Evolutionary conservation across 805 yeast species (phyloP).

Genomic region (Dipodascopsis tothii): DNA sequence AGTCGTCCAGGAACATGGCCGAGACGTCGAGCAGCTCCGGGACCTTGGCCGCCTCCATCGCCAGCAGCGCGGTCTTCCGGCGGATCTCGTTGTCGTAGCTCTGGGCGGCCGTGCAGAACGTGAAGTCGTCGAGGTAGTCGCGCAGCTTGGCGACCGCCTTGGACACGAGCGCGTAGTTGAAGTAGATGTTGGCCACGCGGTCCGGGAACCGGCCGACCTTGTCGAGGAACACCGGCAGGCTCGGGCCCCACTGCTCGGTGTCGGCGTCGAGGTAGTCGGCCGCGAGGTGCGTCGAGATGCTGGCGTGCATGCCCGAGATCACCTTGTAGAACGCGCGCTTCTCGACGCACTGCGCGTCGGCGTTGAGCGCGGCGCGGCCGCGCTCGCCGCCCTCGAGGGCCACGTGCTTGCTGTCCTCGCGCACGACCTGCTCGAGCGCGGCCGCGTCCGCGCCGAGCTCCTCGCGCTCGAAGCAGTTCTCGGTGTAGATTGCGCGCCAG

Average conservation of each 20-base stretch:
- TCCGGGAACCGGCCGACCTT: slow-evolving; percentile 89
- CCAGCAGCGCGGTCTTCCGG: slow-evolving; percentile 37
- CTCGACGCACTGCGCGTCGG: slow-evolving; percentile 62
- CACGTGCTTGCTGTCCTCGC: slow-evolving; percentile 23
- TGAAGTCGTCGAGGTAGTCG: slow-evolving; percentile 44
- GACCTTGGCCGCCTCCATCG: slow-evolving; percentile 30
- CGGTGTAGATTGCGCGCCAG: slow-evolving; percentile 88
- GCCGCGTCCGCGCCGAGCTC: slow-evolving; percentile 1
- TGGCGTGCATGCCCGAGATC: slow-evolving; percentile 89
- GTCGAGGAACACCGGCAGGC: slow-evolving; percentile 70
- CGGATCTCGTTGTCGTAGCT: slow-evolving; percentile 42
- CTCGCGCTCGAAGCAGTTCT: slow-evolving; percentile 65
- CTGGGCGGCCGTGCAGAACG: slow-evolving; percentile 37
- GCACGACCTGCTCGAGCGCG: slow-evolving; percentile 16
- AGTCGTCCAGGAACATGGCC: slow-evolving; percentile 39
- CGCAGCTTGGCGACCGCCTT: slow-evolving; percentile 69
- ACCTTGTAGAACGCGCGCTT: slow-evolving; percentile 81
- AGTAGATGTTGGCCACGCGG: slow-evolving; percentile 78
- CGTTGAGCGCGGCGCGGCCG: slow-evolving; percentile 32
- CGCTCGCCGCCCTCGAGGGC: slow-evolving; percentile 28
- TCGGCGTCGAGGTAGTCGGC: slow-evolving; percentile 68
- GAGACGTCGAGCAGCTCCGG: slow-evolving; percentile 40
- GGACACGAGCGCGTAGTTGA: slow-evolving; percentile 81
- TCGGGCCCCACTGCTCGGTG: slow-evolving; percentile 78
- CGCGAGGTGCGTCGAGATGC: slow-evolving; percentile 86